A percentile compares a stretch with the other conserved stretches of the same genome.
Conservation (phyloP, 2,329 filamentous ascomycete species). For the Cladosporium austrohemisphaericum region DNA sequence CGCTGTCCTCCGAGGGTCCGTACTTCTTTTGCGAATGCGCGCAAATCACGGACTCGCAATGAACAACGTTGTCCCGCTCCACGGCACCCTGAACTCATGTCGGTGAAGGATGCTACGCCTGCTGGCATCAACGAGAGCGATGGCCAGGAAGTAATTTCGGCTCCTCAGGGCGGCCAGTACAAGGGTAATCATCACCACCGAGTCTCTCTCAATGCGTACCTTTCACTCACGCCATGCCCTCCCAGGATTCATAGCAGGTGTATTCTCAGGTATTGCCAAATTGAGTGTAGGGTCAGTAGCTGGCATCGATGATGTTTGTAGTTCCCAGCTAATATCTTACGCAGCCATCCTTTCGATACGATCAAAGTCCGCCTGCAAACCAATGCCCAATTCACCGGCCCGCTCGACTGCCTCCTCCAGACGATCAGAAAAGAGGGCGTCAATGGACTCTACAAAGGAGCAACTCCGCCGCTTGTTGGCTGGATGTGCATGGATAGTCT, state of each 20-base stretch:
- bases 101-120: conserved; percentile 25
- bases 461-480: conserved; percentile 83
- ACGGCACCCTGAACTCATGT: conserved; percentile 11
- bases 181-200: too few relatives aligned
- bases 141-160: conserved; percentile 19
- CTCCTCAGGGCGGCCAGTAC: conserved; percentile 12
- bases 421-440: conserved; percentile 84
- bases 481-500: conserved; percentile 98
- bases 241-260: conserved; percentile 96
- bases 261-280: conserved; percentile 92
- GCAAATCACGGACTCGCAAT: background rate
- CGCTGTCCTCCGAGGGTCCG: conserved; percentile 5
- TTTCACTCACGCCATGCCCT: too few relatives aligned
- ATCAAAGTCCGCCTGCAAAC: conserved; percentile 92
- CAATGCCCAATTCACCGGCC: conserved; percentile 73
- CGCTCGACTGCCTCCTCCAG: conserved; percentile 77
- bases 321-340: conserved; percentile 20
- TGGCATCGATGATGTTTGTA: background rate
- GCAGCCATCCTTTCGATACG: conserved; percentile 80
- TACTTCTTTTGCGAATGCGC: background rate
- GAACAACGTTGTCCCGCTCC: conserved; percentile 15
- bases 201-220: too few relatives aligned
- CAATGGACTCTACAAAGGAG: conserved; percentile 86
- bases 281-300: conserved; percentile 62
- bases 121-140: conserved; percentile 17